These are phyloP conservation scores for Brassica rapa DNA, from an alignment of 345 rosid species.

Conservation along the genomic window DNA sequence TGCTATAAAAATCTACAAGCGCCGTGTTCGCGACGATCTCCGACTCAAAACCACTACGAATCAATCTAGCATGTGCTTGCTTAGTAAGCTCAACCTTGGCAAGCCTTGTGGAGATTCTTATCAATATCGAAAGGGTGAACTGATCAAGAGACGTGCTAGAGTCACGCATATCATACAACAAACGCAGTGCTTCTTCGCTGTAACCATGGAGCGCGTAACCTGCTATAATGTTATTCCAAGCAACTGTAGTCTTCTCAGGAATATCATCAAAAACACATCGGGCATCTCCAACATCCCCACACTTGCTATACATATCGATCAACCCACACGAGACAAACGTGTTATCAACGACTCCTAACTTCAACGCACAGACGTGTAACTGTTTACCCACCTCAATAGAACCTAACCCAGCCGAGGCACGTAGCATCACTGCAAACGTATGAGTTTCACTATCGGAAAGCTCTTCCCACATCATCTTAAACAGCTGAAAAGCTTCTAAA, in stretches of 20 bases:
- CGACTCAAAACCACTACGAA: conserved; percentile 68
- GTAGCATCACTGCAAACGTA: conserved; percentile 58
- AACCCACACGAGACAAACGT: conserved; percentile 72
- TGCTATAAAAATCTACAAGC: conserved; percentile 89
- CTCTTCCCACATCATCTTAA: conserved; percentile 78
- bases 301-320: conserved; percentile 87
- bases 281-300: conserved; percentile 84
- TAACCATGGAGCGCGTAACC: conserved; percentile 85
- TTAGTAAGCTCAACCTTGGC: conserved; percentile 71
- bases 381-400: conserved; percentile 60
- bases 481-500: conserved; percentile 62
- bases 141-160: conserved; percentile 71
- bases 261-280: conserved; percentile 63
- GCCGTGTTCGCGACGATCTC: conserved; percentile 77
- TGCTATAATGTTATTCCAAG: conserved; percentile 76
- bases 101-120: conserved; percentile 67
- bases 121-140: conserved; percentile 72
- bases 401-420: conserved; percentile 73
- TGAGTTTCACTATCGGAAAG: conserved; percentile 59
- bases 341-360: conserved; percentile 51
- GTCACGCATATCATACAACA: conserved; percentile 73
- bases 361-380: conserved; percentile 65
- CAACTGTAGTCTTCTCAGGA: conserved; percentile 79
- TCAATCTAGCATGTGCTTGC: conserved; percentile 78
- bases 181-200: conserved; percentile 70